A percentile compares a stretch with the other conserved stretches of the same genome.
Evolutionary conservation across 768 basidiomycete genomes (phyloP).

Genomic region (Mycena alexandri): DNA sequence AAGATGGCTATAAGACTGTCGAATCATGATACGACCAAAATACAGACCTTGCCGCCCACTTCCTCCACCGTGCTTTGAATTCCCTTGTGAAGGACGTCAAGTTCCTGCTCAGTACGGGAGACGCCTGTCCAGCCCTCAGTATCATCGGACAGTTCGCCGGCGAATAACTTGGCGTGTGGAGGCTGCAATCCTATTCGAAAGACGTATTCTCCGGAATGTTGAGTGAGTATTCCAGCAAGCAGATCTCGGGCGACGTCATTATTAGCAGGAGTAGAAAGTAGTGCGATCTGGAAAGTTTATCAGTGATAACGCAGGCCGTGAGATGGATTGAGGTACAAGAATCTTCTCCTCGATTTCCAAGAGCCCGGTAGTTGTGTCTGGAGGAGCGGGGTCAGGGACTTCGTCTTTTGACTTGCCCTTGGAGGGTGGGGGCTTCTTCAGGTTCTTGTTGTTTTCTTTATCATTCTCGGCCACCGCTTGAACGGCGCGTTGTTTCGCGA

Average conservation of each 20-base stretch:
- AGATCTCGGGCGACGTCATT: conserved; percentile 72
- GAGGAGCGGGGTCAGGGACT: conserved; percentile 27
- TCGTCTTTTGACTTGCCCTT: conserved; percentile 60
- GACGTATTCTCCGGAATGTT: conserved; percentile 78
- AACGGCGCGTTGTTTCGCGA: conserved; percentile 68
- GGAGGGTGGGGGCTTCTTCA: conserved; percentile 42
- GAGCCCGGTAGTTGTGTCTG: conserved; percentile 43
- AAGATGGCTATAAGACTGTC: neutral
- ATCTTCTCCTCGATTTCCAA: conserved; percentile 66
- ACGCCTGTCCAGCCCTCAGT: conserved; percentile 68
- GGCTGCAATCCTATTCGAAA: conserved; percentile 80
- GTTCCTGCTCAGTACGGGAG: conserved; percentile 62
- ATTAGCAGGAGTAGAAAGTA: conserved; percentile 59
- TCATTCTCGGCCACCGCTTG: conserved; percentile 47
- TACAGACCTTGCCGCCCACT: conserved; percentile 79
- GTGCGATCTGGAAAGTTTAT: conserved; percentile 51
- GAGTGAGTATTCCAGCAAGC: conserved; percentile 76
- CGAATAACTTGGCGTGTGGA: conserved; percentile 66
- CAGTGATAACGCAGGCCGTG: conserved; percentile 25
- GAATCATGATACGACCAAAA: neutral
- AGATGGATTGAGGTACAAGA: conserved; percentile 55
- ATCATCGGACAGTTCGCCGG: conserved; percentile 63
- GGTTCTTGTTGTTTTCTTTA: conserved; percentile 42
- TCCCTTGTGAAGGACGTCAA: conserved; percentile 59
- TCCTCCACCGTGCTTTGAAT: conserved; percentile 73